Base-by-base conservation (phyloP, 2,329 filamentous ascomycete genomes). In the Clarireedia homoeocarpa region DNA sequence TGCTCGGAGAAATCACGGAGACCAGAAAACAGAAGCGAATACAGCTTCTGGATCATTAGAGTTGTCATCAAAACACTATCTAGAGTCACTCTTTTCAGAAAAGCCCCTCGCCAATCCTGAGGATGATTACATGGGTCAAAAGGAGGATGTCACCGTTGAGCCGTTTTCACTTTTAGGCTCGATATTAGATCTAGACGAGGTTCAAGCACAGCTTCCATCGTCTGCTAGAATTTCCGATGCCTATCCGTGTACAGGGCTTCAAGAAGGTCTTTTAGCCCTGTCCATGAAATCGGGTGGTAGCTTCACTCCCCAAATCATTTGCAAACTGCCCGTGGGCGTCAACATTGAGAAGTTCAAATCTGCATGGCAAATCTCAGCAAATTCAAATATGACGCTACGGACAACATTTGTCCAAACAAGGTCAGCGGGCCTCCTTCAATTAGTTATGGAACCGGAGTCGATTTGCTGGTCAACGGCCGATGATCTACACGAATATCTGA, bases 201-300 rank as follows among this genome's bases (percentile, higher is more conserved):
- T 57, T 17, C 49, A 20, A 45, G 40, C 27, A 6, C 50, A 57
- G 30, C 38, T 57, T 23, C 44, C 49, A n/a, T 24, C 15, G 5
- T 6, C 45, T 23, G 24, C 34, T 9, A 54, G 4, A 2, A 44
- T 46, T 4, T 17, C 24, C n/a, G 72, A 74, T 51, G 61, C 71
- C 0, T 74, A 71, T 47, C 71, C 71, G 1, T 69, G 67, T 58
- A 66, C 69, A 7, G 62, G 66, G 5, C 61, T 71, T 14, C 73
- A 75, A 48, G 70, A 71, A 60, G 68, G 69, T 0, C 59, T 74
- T 1, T 57, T 75, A 24, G 66, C 70, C 0, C 57, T 74, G 4
- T 66, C 72, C 6, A 51, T 65, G 27, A 67, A 67, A 26, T 47
- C 63, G 5, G 45, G 59, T 2, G 70, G 67, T 6, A 60, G 64